These are phyloP conservation scores for Entomortierella parvispora DNA, from an alignment of 192 early-diverging fungal species.

Conservation along the genomic window DNA sequence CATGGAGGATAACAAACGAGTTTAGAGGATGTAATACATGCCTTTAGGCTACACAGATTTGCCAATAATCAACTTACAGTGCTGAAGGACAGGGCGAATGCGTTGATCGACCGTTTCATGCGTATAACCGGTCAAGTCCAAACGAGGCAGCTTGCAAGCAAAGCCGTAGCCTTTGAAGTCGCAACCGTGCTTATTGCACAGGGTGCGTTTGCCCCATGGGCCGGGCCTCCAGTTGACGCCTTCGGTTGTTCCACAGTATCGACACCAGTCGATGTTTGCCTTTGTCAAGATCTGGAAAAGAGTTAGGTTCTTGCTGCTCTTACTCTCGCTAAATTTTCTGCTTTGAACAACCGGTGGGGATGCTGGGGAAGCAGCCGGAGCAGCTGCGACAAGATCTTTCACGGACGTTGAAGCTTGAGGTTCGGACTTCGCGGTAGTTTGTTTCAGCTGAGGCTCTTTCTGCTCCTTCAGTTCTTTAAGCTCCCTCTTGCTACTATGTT, in stretches of 20 bases:
- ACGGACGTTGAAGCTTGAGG: background rate
- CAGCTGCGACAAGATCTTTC: conserved; percentile 9
- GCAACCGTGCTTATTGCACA: conserved; percentile 97
- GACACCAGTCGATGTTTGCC: conserved; percentile 84
- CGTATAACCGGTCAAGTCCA: conserved; percentile 81
- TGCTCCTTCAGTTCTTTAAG: conserved; percentile 1
- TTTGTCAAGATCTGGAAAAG: conserved; percentile 72
- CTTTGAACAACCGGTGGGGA: conserved; percentile 7
- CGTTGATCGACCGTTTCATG: conserved; percentile 83
- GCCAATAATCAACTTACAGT: conserved; percentile 60
- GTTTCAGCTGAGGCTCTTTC: conserved; percentile 2
- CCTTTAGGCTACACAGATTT: background rate
- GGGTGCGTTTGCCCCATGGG: conserved; percentile 93
- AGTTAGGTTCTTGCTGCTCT: conserved; percentile 55
- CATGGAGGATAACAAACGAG: background rate
- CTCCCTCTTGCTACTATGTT: conserved; percentile 8
- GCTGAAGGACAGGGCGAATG: conserved; percentile 86
- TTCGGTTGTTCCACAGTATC: conserved; percentile 92
- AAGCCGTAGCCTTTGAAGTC: conserved; percentile 96
- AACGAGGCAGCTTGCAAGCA: conserved; percentile 85
- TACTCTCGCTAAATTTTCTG: conserved; percentile 12
- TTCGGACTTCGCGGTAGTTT: background rate
- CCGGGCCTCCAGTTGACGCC: conserved; percentile 92
- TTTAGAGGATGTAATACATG: background rate
- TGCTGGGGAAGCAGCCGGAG: background rate